phyloP scores from a whole-genome alignment of 768 basidiomycete genomes.

The Mycena capillaripes region DNA sequence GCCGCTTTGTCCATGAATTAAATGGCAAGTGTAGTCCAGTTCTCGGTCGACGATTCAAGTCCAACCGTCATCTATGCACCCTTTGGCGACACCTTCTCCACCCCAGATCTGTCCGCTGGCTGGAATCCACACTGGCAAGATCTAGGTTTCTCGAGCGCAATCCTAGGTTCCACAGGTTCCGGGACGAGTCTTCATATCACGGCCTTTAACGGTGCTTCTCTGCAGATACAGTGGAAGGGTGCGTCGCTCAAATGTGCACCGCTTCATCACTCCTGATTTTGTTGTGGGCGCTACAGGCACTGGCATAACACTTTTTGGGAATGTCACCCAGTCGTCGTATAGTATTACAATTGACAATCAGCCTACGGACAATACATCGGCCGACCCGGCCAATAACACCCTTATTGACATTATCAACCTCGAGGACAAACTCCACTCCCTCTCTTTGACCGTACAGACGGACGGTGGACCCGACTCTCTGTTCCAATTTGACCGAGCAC shows the following conservation, averaged over 20 bases:
- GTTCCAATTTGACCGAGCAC: conserved; percentile 71
- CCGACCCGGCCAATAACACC: conserved; percentile 50
- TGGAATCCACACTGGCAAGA: conserved; percentile 77
- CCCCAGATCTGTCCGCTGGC: conserved; percentile 64
- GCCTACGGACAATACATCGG: conserved; percentile 30
- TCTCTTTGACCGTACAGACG: conserved; percentile 67
- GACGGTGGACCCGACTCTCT: conserved; percentile 48
- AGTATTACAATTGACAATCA: conserved; percentile 66
- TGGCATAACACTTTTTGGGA: conserved; percentile 72
- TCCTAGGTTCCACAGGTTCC: conserved; percentile 58
- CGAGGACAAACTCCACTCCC: conserved; percentile 62
- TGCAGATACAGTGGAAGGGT: conserved; percentile 77
- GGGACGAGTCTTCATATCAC: conserved; percentile 77
- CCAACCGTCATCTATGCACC: conserved; percentile 75
- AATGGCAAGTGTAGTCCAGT: conserved; percentile 53
- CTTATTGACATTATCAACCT: conserved; percentile 67
- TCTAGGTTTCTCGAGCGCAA: conserved; percentile 61
- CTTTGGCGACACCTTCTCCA: conserved; percentile 66
- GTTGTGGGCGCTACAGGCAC: conserved; percentile 61
- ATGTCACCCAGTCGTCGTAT: conserved; percentile 60
- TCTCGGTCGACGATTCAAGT: conserved; percentile 77
- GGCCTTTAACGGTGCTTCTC: conserved; percentile 66
- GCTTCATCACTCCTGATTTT: background rate
- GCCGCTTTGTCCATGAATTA: conserved; percentile 31
- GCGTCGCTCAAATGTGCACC: conserved; percentile 38